Evolutionary conservation across 495 filamentous ascomycete genomes (phyloP), one percentile per base, ranked within the genome.

Genomic region (Parathielavia hyrcaniae): DNA sequence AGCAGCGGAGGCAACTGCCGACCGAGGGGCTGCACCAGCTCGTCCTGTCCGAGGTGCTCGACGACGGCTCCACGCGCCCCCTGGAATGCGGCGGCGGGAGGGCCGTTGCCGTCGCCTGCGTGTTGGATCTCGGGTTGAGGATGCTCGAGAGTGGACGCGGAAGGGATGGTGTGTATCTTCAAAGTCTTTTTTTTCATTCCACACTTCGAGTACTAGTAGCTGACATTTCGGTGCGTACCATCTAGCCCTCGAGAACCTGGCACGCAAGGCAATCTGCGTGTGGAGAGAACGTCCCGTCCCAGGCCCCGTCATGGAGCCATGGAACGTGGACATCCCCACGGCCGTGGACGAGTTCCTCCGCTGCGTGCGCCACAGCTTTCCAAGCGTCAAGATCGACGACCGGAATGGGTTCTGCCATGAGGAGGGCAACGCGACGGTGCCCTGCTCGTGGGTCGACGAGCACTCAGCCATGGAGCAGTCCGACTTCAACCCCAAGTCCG

Each of bases 121-220:
- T 65, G 16, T 32, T 65, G 19, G 63, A 65, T 43, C 50, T 65
- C 1, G 63, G 63, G 16, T 9, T 65, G 46, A 45, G 63, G 36
- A 65, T 65, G 60, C 22, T 65, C 14, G 63, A 65, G 52, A 60
- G 60, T 19, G 16, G 8, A 5, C 49, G 63, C 0, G 63, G 63
- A 38, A 17, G 57, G 20, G 16, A 16, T 22, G 57, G 63, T 65
- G 13, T 2, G 60, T 60, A 8, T 1, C 23, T 12, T 23, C 13
- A 5, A 14, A 20, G 2, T 30, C n/a, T 19, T n/a, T n/a, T n/a
- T n/a, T n/a, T n/a, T n/a, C n/a, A n/a, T n/a, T n/a, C n/a, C n/a
- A n/a, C n/a, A n/a, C n/a, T n/a, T n/a, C n/a, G n/a, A n/a, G n/a
- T n/a, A n/a, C n/a, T n/a, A n/a, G 11, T 13, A 5, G 22, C 52